Conservation (phyloP, 1,284 basidiomycete species). For the Leccinum pachyderme region DNA sequence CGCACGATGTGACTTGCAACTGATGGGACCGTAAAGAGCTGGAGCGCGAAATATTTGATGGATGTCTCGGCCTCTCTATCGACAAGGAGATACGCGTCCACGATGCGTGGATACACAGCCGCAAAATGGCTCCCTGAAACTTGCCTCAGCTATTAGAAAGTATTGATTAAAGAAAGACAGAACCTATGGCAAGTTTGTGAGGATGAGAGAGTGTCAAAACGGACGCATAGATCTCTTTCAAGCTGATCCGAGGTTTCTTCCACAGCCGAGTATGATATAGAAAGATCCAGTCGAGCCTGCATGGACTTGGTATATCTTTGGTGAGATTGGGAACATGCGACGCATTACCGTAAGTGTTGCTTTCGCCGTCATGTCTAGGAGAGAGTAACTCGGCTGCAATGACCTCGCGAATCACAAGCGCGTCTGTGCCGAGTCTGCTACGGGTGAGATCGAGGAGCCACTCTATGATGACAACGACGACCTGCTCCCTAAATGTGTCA, state of each 20-base stretch:
- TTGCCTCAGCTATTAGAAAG: constrained; percentile 6
- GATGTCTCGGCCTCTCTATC: constrained; percentile 92
- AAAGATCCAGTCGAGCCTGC: constrained; percentile 72
- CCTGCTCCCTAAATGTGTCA: constrained; percentile 89
- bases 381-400: constrained; percentile 72
- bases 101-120: constrained; percentile 80
- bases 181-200: constrained; percentile 78
- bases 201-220: constrained; percentile 71
- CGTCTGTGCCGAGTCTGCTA: constrained; percentile 65
- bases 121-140: constrained; percentile 77
- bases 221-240: constrained; percentile 83
- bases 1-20: constrained; percentile 77
- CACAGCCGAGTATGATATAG: constrained; percentile 79
- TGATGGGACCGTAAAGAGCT: constrained; percentile 87
- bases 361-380: constrained; percentile 47
- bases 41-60: constrained; percentile 88
- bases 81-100: constrained; percentile 87
- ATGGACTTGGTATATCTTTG: constrained; percentile 53
- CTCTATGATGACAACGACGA: constrained; percentile 79
- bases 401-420: constrained; percentile 67
- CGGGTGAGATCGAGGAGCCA: constrained; percentile 84
- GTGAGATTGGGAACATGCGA: constrained; percentile 41
- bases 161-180: constrained; percentile 21
- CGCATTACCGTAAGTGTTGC: constrained; percentile 33
- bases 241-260: constrained; percentile 77